Base-by-base conservation (phyloP, 257 asterid genomes). In the Voacanga thouarsii region DNA sequence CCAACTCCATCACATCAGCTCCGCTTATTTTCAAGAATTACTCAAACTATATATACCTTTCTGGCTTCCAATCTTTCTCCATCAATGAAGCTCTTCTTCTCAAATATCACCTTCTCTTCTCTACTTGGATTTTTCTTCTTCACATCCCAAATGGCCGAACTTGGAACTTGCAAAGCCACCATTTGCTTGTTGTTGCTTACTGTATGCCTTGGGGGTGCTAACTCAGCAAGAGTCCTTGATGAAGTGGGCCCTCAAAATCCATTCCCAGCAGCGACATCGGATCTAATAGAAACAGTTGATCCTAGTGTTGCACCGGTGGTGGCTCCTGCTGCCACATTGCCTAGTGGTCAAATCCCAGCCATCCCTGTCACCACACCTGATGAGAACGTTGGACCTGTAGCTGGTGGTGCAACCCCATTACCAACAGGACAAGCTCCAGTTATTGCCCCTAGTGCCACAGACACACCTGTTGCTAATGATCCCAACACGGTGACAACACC, bases 1-100 rank as follows among this genome's bases (percentile, higher is more conserved):
- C 88, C 78, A 84, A 86, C 89, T 84, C 90, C 94, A 86, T 75
- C 24, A 41, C 79, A 88, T 68, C 92, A 74, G 79, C 86, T 88
- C 96, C 92, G 83, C 83, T 89, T 78, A 41, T 41, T 51, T 43
- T 64, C 26, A 28, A 61, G 41, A 77, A 3, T 68, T 23, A 49
- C 74, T 76, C 28, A 60, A 81, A 45, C 83, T 82, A 87, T 87
- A 81, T 41, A 88, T 65, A 80, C 84, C 75, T 81, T n/a, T 72
- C 43, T 26, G 3, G 12, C 57, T 66, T 81, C 69, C 65, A 60
- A 1, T 80, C 80, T 71, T 74, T 76, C 68, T 72, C 77, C 92
- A 80, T 66, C 91, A 83, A 76, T 71, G 60, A 79, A 71, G 23
- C 10, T 33, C 37, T 64, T 49, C 77, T 41, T 74, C 72, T 75